Evolutionary conservation across 2,329 filamentous ascomycete species (phyloP), one percentile per base, ranked within the genome.

Genomic region (Pseudogymnoascus sp.): DNA sequence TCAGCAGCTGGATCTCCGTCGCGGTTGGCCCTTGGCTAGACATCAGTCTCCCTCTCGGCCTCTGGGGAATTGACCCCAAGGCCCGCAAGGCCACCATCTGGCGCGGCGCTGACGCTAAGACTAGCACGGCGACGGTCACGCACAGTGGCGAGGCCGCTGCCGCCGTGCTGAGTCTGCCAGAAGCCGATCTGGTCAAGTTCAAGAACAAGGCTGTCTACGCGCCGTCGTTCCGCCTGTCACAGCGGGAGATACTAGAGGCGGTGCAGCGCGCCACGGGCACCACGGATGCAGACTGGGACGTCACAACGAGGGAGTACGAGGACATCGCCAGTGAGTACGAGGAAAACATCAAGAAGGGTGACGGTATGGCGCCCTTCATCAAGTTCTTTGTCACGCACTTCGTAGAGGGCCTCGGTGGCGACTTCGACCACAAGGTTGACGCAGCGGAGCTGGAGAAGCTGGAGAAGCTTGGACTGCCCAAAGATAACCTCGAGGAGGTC

Each of bases 111-210:
- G 14, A 39, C 14, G 77, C 73, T 7, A 75, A 71, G 41, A 76
- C 80, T 63, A 78, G 75, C 19, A 76, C 73, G 0, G 78, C 76
- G 6, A 84, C 82, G 0, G 80, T 78, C 74, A 65, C 74, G 25
- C 80, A 83, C 71, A 79, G 80, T 60, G 85, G 82, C 0, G 76
- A 80, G 0, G 83, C 82, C 0, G 76, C 86, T 11, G 83, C 83
- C 1, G 74, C 71, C 0, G 69, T 84, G 0, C 70, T 84, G 1
- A 79, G 75, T 43, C 71, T 83, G 1, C 63, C 63, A 11, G 70
- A 68, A 28, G 70, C 69, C 1, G 75, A 77, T 36, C 48, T 82
- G 8, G 73, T 71, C 7, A 64, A 69, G 13, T 81, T 74, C 66
- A 69, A 72, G 1, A 80, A 81, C 69, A 74, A 76, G 45, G 57